These are phyloP conservation scores for Pseudopediastrum boryanum DNA, from an alignment of 139 green algal genomes.

Conservation along the genomic window DNA sequence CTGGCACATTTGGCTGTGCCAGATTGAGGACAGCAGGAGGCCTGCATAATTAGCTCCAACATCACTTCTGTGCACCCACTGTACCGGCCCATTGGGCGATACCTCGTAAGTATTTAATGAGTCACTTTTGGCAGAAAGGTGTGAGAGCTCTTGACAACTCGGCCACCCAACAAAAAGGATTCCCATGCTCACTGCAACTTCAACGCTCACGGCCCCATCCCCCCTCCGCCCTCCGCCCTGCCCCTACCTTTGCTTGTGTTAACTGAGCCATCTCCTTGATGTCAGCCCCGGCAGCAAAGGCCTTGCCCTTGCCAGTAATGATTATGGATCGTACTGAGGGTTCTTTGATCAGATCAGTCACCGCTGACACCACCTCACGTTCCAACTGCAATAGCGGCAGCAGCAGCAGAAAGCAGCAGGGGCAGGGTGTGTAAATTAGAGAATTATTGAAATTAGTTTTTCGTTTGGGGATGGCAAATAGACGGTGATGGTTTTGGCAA, in stretches of 20 bases:
- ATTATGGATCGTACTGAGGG: constrained; percentile 54
- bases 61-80: too few relatives aligned
- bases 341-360: constrained; percentile 38
- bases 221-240: too few relatives aligned
- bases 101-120: too few relatives aligned
- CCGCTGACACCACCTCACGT: constrained; percentile 50
- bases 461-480: neutral
- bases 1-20: too few relatives aligned
- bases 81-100: too few relatives aligned
- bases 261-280: constrained; percentile 72
- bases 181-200: neutral
- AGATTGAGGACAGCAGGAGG: too few relatives aligned
- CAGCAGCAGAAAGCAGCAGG: too few relatives aligned
- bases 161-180: too few relatives aligned
- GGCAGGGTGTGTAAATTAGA: neutral
- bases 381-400: too few relatives aligned
- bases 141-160: too few relatives aligned
- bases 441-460: neutral
- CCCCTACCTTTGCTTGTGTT: constrained; percentile 5
- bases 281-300: constrained; percentile 81
- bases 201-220: neutral
- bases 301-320: constrained; percentile 71
- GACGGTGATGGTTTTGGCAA: neutral
- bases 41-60: too few relatives aligned
- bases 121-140: too few relatives aligned